A percentile compares a stretch with the other conserved stretches of the same genome.
These are phyloP conservation scores for Proteromonas lacertae DNA, from an alignment of 352 stramenopile species.

Conservation along the genomic window DNA sequence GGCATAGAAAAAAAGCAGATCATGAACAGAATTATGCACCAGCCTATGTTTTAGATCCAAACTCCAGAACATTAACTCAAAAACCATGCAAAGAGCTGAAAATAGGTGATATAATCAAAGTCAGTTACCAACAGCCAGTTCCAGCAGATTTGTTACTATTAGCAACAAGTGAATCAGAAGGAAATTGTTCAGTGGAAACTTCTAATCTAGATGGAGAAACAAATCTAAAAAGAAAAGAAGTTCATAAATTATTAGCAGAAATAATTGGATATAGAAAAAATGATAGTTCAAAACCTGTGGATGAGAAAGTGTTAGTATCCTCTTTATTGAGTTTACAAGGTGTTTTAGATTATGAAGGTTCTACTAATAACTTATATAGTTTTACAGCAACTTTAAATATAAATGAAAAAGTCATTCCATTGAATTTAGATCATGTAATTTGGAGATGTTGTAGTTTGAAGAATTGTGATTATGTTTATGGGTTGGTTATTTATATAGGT, in stretches of 20 bases:
- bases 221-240: constrained; percentile 35
- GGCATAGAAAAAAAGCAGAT: too few relatives aligned
- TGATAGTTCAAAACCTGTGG: too few relatives aligned
- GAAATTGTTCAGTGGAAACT: constrained; percentile 51
- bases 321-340: neutral
- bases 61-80: too few relatives aligned
- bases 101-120: constrained; percentile 9
- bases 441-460: constrained; percentile 49
- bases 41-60: too few relatives aligned
- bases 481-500: constrained; percentile 60
- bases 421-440: constrained; percentile 34
- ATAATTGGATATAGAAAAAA: too few relatives aligned
- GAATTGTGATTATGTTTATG: constrained; percentile 57
- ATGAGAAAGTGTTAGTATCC: too few relatives aligned
- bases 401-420: constrained; percentile 21
- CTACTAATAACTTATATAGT: constrained; percentile 30
- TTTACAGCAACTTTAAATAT: constrained; percentile 47
- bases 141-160: constrained; percentile 58
- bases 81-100: too few relatives aligned
- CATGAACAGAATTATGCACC: too few relatives aligned
- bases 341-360: constrained; percentile 15
- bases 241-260: constrained; percentile 6
- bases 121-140: constrained; percentile 8
- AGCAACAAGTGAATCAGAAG: constrained; percentile 25
- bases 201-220: constrained; percentile 64